Evolutionary conservation across 2,329 filamentous ascomycete species (phyloP).

Genomic region (Trichophyton benhamiae): DNA sequence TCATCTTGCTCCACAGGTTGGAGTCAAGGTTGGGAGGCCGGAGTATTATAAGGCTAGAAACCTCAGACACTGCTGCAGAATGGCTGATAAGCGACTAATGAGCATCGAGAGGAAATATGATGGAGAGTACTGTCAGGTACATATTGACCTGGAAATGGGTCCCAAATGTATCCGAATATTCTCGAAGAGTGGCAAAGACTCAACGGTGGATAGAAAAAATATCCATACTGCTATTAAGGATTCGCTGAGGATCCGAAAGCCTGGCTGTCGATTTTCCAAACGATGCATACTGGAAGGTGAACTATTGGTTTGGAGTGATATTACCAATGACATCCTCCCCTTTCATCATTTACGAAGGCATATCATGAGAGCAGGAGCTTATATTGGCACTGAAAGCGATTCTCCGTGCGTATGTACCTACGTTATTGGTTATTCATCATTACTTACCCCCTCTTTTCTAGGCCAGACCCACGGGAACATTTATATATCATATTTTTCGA

Average conservation of each 20-base stretch:
- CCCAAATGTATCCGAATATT: slow-evolving; percentile 60
- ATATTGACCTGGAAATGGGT: slow-evolving; percentile 54
- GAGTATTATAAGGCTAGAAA: slow-evolving; percentile 54
- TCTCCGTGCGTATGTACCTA: slow-evolving; percentile 43
- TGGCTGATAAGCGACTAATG: slow-evolving; percentile 50
- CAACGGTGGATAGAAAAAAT: slow-evolving; percentile 55
- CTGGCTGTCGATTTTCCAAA: slow-evolving; percentile 46
- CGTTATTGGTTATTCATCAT: background rate
- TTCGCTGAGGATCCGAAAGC: slow-evolving; percentile 50
- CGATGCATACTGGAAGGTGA: slow-evolving; percentile 76
- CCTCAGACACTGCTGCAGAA: slow-evolving; percentile 60
- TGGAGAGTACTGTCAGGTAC: slow-evolving; percentile 82
- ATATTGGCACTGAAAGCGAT: slow-evolving; percentile 55
- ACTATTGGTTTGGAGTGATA: slow-evolving; percentile 62
- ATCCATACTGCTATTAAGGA: slow-evolving; percentile 53
- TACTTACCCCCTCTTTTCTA: slow-evolving; percentile 11
- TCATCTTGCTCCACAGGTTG: slow-evolving; percentile 43
- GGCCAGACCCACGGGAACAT: slow-evolving; percentile 42
- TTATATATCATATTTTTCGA: slow-evolving; percentile 52
- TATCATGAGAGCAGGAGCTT: slow-evolving; percentile 58
- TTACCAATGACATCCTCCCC: slow-evolving; percentile 51
- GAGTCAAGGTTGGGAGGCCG: slow-evolving; percentile 53
- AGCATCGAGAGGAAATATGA: slow-evolving; percentile 74
- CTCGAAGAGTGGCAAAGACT: slow-evolving; percentile 85
- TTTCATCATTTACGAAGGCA: slow-evolving; percentile 79